Evolutionary conservation across 805 yeast genomes (phyloP), one percentile per base, ranked within the genome.

Genomic region (Candida montana): DNA sequence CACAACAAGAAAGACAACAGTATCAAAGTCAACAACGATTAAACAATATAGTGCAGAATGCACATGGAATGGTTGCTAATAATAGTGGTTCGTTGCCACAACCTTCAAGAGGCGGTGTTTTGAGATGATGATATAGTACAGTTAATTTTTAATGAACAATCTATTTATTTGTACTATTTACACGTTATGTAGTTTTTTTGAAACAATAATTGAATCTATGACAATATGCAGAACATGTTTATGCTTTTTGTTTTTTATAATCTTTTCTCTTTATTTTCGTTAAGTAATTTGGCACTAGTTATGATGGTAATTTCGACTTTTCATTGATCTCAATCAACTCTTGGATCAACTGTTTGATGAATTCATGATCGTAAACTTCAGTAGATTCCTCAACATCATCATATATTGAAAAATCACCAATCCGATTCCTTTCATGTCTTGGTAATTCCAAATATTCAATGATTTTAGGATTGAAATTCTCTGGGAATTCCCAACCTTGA

Each of bases 91-190:
- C 36, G n/a, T 31, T 45, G 11, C 57, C 58, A 23, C 45, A 40
- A 18, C 59, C 59, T 11, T 42, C 55, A 2, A 46, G 59, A 38
- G 47, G 51, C 34, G 59, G 59, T 31, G 42, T 40, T 15, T 34
- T 55, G 41, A 52, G 55, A 49, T 44, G 57, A 39, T 51, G n/a
- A n/a, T n/a, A n/a, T n/a, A n/a, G n/a, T n/a, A n/a, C n/a, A n/a
- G n/a, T n/a, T n/a, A n/a, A n/a, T n/a, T n/a, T n/a, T n/a, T n/a
- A 31, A 32, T 18, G 16, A 11, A 24, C 17, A 20, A 18, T 33
- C 27, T 33, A 20, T 33, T 18, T 31, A 11, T 17, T 17, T 33
- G 17, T 33, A 13, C 6, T 33, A 33, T 33, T 5, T 21, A 20
- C 17, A 19, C 18, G 16, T 31, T 35, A n/a, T n/a, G n/a, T n/a